phyloP scores from a whole-genome alignment of 148 eudicot species.

The Rhododendron kiyosumense region DNA sequence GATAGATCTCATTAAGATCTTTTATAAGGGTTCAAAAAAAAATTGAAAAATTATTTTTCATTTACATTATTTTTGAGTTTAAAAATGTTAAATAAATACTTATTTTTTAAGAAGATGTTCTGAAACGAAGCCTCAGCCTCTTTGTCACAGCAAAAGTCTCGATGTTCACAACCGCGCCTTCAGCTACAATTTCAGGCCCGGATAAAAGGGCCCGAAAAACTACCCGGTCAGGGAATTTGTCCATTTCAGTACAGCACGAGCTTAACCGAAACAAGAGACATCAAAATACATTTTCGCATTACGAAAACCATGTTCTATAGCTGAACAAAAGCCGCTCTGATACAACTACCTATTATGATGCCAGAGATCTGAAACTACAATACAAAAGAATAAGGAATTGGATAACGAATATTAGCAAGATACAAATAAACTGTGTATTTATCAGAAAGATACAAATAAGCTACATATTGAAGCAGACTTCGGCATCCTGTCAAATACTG shows the following conservation, averaged over 20 bases:
- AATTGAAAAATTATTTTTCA: no score
- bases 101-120: no score
- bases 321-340: neutral
- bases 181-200: neutral
- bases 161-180: neutral
- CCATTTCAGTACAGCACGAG: neutral
- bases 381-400: neutral
- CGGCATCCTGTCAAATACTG: constrained; percentile 20
- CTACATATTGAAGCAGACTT: neutral
- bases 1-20: no score
- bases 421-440: neutral
- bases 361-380: neutral
- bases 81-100: no score
- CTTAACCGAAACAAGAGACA: neutral
- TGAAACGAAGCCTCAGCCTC: neutral
- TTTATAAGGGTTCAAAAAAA: no score
- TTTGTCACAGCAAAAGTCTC: neutral
- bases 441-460: neutral
- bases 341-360: neutral
- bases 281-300: neutral
- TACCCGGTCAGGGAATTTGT: neutral
- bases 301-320: neutral
- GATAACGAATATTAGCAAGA: neutral
- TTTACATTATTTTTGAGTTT: no score
- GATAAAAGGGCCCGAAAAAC: neutral